Evolutionary conservation across 208 protist species (phyloP), one percentile per base, ranked within the genome.

Genomic region (Blastocrithidia nonstop): DNA sequence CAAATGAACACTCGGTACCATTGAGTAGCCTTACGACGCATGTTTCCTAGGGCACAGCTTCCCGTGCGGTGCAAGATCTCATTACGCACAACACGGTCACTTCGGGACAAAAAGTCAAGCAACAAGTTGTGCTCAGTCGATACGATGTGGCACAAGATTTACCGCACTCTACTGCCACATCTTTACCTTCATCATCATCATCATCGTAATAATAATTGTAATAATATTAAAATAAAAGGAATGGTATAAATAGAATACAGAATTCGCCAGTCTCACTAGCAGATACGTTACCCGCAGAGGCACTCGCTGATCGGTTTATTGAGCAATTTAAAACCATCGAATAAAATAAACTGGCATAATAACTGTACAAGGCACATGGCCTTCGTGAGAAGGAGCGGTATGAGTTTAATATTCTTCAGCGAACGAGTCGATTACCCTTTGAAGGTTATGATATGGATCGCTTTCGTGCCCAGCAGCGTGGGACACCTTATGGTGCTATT

Each of bases 371-470:
- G 26, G 63, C 50, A 19, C 72, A 86, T 50, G 83, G 83, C 2
- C 54, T 83, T 24, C 71, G 83, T 23, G 83, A 59, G 8, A 80
- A 81, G 63, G 83, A 92, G 67, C 77, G 70, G 15, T 77, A 67
- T 40, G 75, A 92, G 53, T 86, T 87, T 54, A 61, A 54, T 17
- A 44, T 85, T n/a, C 41, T 80, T 59, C 78, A 92, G 62, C 74
- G 83, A 24, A 62, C 49, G 26, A 24, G 65, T 0, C 66, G 75
- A 9, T 27, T 77, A 4, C 71, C 60, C 8, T 92, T 92, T 51
- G 32, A 68, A 28, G 83, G 83, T n/a, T 92, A 92, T 58, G 83
- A 92, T 48, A 76, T 68, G 58, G 83, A 88, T 41, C 71, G 83
- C n/a, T 67, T 53, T 41, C 36, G 50, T 7, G 83, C 83, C 8